Conservation (phyloP, 805 yeast species). For the Ogataea philodendri region DNA sequence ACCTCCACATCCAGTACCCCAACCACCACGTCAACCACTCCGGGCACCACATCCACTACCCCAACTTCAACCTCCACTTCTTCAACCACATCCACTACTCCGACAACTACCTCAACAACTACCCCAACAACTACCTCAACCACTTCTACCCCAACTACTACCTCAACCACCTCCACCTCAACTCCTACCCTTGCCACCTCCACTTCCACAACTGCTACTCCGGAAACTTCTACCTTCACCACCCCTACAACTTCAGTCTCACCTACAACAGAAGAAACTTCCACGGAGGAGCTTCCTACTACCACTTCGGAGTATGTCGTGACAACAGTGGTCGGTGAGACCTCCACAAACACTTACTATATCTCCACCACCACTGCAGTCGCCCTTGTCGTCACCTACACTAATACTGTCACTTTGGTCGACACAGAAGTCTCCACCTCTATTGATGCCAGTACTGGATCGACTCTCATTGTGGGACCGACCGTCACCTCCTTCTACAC, state of each 20-base stretch:
- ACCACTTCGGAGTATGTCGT: slow-evolving; percentile 8
- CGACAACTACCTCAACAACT: slow-evolving; percentile 11
- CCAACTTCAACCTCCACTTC: slow-evolving; percentile 14
- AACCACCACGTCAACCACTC: slow-evolving; percentile 1
- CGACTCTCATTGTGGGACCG: slow-evolving; percentile 12
- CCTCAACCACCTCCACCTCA: slow-evolving; percentile 10
- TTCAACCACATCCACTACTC: slow-evolving; percentile 14
- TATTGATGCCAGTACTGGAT: slow-evolving; percentile 6
- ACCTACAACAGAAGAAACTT: slow-evolving; percentile 2
- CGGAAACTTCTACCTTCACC: slow-evolving; percentile 9
- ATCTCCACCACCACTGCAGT: slow-evolving; percentile 21
- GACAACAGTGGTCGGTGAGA: slow-evolving; percentile 14
- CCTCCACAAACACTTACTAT: slow-evolving; percentile 17
- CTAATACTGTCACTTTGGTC: slow-evolving; percentile 11
- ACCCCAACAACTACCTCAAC: slow-evolving; percentile 10
- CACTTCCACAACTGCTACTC: no score
- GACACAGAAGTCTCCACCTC: slow-evolving; percentile 8
- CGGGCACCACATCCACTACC: slow-evolving; percentile 10
- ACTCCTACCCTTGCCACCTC: slow-evolving; percentile 10
- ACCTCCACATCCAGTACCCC: slow-evolving; percentile 8
- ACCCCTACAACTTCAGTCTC: slow-evolving; percentile 5
- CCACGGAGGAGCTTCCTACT: slow-evolving; percentile 5
- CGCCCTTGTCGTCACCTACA: slow-evolving; percentile 21
- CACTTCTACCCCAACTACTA: slow-evolving; percentile 9
- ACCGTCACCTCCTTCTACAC: slow-evolving; percentile 13